phyloP scores from a whole-genome alignment of 768 basidiomycete genomes.

The Suillus subaureus region DNA sequence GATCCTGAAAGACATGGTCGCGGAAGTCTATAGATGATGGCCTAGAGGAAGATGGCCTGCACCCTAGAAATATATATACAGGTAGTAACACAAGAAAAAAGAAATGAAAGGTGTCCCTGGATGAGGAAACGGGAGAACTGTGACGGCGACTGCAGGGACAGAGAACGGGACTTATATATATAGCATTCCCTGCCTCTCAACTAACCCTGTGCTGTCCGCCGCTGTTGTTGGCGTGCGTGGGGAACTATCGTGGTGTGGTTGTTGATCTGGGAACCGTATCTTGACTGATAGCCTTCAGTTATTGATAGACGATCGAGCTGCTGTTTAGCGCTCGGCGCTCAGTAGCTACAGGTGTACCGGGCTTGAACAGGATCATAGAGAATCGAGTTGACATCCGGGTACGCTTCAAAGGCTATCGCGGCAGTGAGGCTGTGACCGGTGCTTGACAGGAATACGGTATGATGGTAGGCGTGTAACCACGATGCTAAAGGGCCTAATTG shows the following conservation, averaged over 20 bases:
- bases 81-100: neutral
- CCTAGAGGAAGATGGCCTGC: neutral
- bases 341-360: neutral
- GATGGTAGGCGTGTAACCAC: too few relatives aligned
- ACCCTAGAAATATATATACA: neutral
- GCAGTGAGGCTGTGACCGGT: conserved; percentile 14
- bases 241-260: too few relatives aligned
- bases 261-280: neutral
- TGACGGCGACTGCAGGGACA: neutral
- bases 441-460: too few relatives aligned
- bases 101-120: neutral
- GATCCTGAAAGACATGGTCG: neutral
- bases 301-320: neutral
- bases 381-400: neutral
- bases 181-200: neutral
- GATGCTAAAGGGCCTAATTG: too few relatives aligned
- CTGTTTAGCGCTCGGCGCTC: neutral
- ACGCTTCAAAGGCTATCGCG: neutral
- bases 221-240: too few relatives aligned
- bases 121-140: neutral
- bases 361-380: neutral
- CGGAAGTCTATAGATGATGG: neutral
- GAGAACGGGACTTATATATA: neutral
- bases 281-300: neutral
- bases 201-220: neutral